phyloP scores from a whole-genome alignment of 2,329 filamentous ascomycete species.

The Onygena corvina region DNA sequence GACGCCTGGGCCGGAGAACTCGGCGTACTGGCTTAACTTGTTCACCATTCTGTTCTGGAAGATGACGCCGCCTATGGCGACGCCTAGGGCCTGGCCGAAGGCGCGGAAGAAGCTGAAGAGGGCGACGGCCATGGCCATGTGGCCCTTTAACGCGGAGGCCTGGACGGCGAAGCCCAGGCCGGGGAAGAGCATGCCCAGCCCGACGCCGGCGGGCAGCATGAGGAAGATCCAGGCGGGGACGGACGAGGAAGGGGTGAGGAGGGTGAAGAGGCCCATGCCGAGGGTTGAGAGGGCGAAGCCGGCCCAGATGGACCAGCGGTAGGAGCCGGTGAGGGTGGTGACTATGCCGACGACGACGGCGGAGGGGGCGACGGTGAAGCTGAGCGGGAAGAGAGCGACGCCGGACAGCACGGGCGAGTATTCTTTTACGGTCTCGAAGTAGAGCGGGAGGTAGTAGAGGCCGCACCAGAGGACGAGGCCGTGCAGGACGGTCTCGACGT shows the following conservation, averaged over 20 bases:
- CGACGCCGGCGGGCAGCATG: constrained; percentile 47
- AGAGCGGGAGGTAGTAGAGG: constrained; percentile 44
- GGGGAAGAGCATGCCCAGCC: constrained; percentile 54
- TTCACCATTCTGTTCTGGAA: constrained; percentile 54
- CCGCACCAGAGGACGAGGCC: constrained; percentile 40
- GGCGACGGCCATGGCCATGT: constrained; percentile 50
- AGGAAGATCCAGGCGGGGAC: constrained; percentile 49
- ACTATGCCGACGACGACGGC: constrained; percentile 39
- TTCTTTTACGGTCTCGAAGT: constrained; percentile 38
- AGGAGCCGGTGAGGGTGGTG: constrained; percentile 46
- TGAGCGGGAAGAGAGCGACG: constrained; percentile 47
- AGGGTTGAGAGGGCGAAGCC: constrained; percentile 51
- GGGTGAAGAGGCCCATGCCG: constrained; percentile 41
- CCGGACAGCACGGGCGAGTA: constrained; percentile 44
- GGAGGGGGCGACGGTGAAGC: constrained; percentile 52
- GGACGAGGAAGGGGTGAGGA: constrained; percentile 34
- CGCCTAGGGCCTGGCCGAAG: constrained; percentile 53
- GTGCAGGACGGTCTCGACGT: constrained; percentile 45
- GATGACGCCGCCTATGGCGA: constrained; percentile 55
- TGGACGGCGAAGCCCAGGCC: constrained; percentile 53
- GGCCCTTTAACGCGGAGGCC: constrained; percentile 44
- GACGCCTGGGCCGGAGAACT: constrained; percentile 33
- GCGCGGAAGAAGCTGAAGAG: constrained; percentile 57
- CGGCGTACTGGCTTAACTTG: constrained; percentile 39
- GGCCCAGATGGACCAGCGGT: constrained; percentile 48